A percentile compares a stretch with the other conserved stretches of the same genome.
Conservation (phyloP, 2,329 filamentous ascomycete genomes). For the Chalaropsis thielavioides region DNA sequence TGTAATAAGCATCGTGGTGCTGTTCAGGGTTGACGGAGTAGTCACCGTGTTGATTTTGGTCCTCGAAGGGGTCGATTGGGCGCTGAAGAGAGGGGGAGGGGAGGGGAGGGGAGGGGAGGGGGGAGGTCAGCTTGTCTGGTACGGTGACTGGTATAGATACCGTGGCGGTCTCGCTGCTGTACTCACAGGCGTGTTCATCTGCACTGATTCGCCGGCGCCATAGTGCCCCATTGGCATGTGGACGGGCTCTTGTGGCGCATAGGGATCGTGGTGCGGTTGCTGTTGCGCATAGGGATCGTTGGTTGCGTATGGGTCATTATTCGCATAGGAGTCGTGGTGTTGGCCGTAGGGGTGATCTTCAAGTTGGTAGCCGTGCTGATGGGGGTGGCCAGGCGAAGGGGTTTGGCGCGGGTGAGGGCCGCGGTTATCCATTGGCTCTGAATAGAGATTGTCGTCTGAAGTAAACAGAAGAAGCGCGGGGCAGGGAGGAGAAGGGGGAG, state of each 20-base stretch:
- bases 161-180: neutral
- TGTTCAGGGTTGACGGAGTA: conserved; percentile 69
- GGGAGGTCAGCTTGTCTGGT: neutral
- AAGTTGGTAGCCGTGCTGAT: conserved; percentile 64
- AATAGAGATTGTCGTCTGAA: conserved; percentile 46
- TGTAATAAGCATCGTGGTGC: conserved; percentile 79
- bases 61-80: conserved; percentile 37
- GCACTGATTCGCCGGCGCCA: conserved; percentile 55
- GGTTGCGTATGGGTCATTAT: conserved; percentile 31
- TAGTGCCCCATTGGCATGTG: conserved; percentile 17
- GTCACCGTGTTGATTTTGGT: conserved; percentile 40
- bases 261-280: conserved; percentile 10
- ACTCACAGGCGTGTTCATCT: conserved; percentile 72
- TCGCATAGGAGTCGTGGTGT: conserved; percentile 31
- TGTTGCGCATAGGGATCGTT: conserved; percentile 27
- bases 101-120: neutral
- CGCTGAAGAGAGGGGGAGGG: conserved; percentile 30
- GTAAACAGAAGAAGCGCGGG: neutral
- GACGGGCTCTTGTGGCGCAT: conserved; percentile 5
- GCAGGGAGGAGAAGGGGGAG: neutral
- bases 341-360: conserved; percentile 59
- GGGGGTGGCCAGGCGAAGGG: conserved; percentile 62
- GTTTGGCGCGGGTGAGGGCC: conserved; percentile 39
- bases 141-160: too few relatives aligned
- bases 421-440: conserved; percentile 42